Evolutionary conservation across 805 yeast genomes (phyloP).

Genomic region (Candida incommunis): DNA sequence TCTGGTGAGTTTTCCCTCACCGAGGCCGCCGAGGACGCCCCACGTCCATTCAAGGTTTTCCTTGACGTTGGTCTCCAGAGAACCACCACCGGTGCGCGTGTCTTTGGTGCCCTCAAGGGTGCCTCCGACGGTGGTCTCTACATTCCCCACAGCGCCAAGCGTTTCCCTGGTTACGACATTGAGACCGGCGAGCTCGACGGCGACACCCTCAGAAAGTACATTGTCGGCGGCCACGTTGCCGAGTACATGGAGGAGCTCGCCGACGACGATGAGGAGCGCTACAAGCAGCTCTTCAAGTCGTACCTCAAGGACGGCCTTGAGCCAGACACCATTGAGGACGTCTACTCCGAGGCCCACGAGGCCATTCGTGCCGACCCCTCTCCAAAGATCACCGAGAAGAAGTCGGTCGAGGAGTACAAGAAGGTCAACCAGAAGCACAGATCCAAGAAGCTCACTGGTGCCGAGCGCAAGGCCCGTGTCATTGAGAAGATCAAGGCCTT

Average conservation of each 20-base stretch:
- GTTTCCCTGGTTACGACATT: constrained; percentile 99
- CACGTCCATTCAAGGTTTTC: constrained; percentile 99
- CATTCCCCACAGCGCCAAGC: constrained; percentile 98
- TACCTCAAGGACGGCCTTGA: constrained; percentile 95
- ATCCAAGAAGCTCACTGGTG: constrained; percentile 76
- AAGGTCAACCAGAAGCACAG: constrained; percentile 90
- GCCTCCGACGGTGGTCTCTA: constrained; percentile 99
- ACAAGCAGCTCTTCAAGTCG: constrained; percentile 88
- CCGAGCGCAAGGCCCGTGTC: constrained; percentile 79
- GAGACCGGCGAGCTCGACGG: constrained; percentile 97
- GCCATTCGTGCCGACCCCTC: constrained; percentile 93
- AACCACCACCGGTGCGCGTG: constrained; percentile 99
- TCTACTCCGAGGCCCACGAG: constrained; percentile 89
- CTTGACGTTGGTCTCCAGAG: constrained; percentile 98
- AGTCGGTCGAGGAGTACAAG: constrained; percentile 96
- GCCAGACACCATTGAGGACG: constrained; percentile 92
- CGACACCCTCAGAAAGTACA: constrained; percentile 95
- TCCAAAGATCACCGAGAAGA: constrained; percentile 79
- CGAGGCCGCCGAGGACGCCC: constrained; percentile 98
- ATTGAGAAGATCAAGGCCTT: constrained; percentile 87
- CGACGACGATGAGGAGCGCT: constrained; percentile 99
- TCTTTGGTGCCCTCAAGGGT: constrained; percentile 99
- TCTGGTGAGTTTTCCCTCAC: constrained; percentile 98
- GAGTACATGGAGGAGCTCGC: constrained; percentile 99
- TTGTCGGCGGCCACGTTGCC: constrained; percentile 99